phyloP scores from a whole-genome alignment of 768 basidiomycete species.

The Russula griseocarnosa region DNA sequence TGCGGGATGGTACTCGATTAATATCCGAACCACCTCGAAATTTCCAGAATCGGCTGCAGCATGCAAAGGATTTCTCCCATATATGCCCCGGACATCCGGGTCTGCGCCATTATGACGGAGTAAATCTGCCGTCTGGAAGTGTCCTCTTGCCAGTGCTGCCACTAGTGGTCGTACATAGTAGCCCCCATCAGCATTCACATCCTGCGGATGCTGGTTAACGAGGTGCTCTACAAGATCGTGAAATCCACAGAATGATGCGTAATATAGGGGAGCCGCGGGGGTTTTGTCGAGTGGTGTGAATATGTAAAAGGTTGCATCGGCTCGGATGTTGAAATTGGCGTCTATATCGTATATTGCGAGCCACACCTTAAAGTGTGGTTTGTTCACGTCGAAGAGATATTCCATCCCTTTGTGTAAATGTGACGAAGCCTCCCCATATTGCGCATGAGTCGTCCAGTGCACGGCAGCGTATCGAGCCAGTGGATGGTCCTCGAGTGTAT shows the following conservation, averaged over 20 bases:
- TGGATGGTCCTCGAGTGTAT: too few species aligned
- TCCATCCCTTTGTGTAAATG: background rate
- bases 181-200: background rate
- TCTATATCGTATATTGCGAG: background rate
- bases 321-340: rapidly evolving
- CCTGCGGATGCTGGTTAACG: background rate
- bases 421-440: background rate
- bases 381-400: background rate
- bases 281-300: too few species aligned
- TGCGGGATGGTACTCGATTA: background rate
- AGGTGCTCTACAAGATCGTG: background rate
- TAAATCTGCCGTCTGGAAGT: background rate
- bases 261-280: background rate
- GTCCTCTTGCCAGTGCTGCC: background rate
- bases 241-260: background rate
- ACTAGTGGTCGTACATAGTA: background rate
- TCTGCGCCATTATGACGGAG: background rate
- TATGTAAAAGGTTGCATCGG: background rate
- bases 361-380: background rate
- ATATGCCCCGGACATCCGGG: rapidly evolving
- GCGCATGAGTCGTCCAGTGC: background rate
- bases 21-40: too few species aligned
- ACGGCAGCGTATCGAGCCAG: background rate
- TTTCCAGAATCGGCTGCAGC: background rate
- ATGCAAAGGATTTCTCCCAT: background rate